Base-by-base conservation (phyloP, 2,329 filamentous ascomycete genomes). In the Alternaria alternata region DNA sequence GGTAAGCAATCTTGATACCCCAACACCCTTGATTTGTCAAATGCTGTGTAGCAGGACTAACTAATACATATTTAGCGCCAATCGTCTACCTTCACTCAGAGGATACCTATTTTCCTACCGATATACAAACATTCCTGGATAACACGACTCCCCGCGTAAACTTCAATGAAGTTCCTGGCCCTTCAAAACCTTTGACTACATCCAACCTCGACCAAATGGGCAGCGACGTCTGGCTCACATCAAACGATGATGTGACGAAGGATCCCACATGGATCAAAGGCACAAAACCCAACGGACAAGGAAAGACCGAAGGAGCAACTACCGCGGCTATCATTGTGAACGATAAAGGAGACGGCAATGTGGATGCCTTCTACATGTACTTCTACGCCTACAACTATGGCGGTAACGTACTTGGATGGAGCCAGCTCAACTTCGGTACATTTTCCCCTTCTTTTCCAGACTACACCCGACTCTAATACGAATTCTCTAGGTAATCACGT, bases 351-450 rank as follows among this genome's bases (percentile, higher is more conserved):
- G 77, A 82, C 52, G 80, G 80, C 24, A 80, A 78, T 4, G 75
- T 88, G 3, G 86, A 89, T 76, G 87, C 82, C 0, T 89, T 88
- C 68, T 89, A 88, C 75, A 86, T 88, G 72, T 88, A 87, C 68
- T 89, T 88, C 66, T 87, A 86, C 68, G 82, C 85, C 22, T 86
- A 82, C 72, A 85, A 87, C 64, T 82, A 82, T 65, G 86, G 86
- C 16, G 84, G 86, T 30, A 80, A 75, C 1, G 82, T 86, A 1
- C 61, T 85, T 1, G 79, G 78, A 1, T 59, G 67, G 44, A 63
- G 61, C 3, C 42, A 62, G 2, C 65, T 83, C 57, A 80, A 85
- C 65, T 83, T 86, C 44, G 82, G 83, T 62, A 62, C 24, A 53
- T 53, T 28, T 11, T 18, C 28, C 20, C 16, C 36, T 11, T 20